A percentile compares a stretch with the other conserved stretches of the same genome.
Evolutionary conservation across 768 basidiomycete species (phyloP).

Genomic region (Tylopilus rubrobrunneus): DNA sequence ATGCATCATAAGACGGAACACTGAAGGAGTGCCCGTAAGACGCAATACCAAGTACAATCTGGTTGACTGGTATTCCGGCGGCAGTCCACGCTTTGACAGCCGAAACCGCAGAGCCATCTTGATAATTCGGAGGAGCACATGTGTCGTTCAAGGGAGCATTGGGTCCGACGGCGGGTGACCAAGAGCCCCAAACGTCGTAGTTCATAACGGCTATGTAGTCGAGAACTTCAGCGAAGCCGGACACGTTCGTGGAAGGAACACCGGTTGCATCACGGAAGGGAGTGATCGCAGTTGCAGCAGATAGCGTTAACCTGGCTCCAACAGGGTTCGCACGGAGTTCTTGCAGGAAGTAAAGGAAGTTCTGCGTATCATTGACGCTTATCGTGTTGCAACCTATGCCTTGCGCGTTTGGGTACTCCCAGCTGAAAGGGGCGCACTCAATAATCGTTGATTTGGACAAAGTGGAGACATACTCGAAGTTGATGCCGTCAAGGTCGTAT

Average conservation of each 20-base stretch:
- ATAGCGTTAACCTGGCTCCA: conserved; percentile 55
- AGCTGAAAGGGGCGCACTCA: conserved; percentile 44
- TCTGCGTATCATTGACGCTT: conserved; percentile 55
- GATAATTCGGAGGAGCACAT: conserved; percentile 57
- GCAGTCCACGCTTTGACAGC: conserved; percentile 68
- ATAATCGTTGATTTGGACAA: not conserved
- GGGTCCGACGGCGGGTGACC: conserved; percentile 58
- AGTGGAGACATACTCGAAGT: conserved; percentile 23
- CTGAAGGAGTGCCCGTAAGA: conserved; percentile 76
- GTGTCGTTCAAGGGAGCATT: conserved; percentile 79
- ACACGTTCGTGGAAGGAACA: conserved; percentile 61
- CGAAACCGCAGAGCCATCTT: conserved; percentile 68
- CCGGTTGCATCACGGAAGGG: conserved; percentile 65
- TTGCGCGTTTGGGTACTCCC: conserved; percentile 75
- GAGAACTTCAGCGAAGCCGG: conserved; percentile 65
- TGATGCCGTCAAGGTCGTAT: conserved; percentile 56
- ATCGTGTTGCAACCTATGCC: conserved; percentile 72
- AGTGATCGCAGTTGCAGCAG: conserved; percentile 60
- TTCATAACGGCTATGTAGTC: conserved; percentile 65
- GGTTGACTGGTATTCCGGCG: conserved; percentile 65
- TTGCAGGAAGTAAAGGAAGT: conserved; percentile 75
- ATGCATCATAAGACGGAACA: conserved; percentile 37
- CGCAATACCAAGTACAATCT: conserved; percentile 81
- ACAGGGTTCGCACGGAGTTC: conserved; percentile 55
- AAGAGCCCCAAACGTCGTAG: conserved; percentile 60